Base-by-base conservation (phyloP, 768 basidiomycete species). In the Kwoniella sp. region DNA sequence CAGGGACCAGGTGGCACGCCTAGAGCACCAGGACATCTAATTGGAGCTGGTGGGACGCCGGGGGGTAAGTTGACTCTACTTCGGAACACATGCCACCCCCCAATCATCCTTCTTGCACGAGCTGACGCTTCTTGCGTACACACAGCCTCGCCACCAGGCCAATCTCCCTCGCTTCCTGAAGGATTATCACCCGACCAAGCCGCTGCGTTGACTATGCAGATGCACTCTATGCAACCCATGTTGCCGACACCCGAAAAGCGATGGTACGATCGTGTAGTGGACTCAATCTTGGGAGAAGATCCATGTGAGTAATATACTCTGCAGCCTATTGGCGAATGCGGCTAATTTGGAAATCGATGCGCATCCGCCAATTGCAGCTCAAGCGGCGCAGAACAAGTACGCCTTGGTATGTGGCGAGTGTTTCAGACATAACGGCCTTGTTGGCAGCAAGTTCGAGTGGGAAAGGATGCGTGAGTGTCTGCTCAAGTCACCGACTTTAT, bases 351-450 rank as follows among this genome's bases (percentile, higher is more conserved):
- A 25, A 48, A 38, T 47, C 29, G 41, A 30, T 23, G 45, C 30
- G 23, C 17, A 55, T 23, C 12, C 2, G 11, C 41, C 11, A 4
- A 8, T 45, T 45, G 13, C 29, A 79, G 79, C 79, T n/a, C 78
- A 78, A 66, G 75, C 75, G 1, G 52, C 69, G 11, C 76, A 76
- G 23, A 78, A 68, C 53, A 81, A 79, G 55, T 81, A 73, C 55
- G 79, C 79, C 12, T 63, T 81, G 59, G 79, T 81, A 0, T 81
- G 79, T 62, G 76, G 70, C 7, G 72, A 78, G 53, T 81, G 79
- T 65, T 81, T 81, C 66, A 65, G 78, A 52, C 79, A 81, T 66
- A 79, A 79, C 53, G 79, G 79, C 1, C 54, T 81, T n/a, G 73
- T 81, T 12, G 75, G 74, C 4, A 73, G 74, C 59, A 76, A 81